Base-by-base conservation (phyloP, 2,329 filamentous ascomycete species). In the Fusarium mangiferae region DNA sequence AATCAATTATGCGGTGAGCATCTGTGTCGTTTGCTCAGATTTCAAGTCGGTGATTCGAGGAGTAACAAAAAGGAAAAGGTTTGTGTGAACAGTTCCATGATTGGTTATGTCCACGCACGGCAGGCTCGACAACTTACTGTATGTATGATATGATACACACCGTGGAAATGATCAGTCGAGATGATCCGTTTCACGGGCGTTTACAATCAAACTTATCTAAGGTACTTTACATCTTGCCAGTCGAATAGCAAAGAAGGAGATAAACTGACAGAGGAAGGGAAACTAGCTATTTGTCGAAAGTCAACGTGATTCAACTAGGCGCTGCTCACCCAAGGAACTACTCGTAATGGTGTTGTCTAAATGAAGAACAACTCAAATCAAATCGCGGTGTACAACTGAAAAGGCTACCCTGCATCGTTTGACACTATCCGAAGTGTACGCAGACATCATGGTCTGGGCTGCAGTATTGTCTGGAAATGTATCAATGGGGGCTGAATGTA, bases 381-480 rank as follows among this genome's bases (percentile, higher is more conserved):
- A 38, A 56, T 39, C 46, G 64, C 61, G 52, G 30, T 60, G 45
- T 45, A 59, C 58, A n/a, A 18, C 68, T 51, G 62, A 39, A 52
- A 52, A 70, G n/a, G 39, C 52, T 75, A 75, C 67, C 70, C 70
- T 75, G 67, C 67, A 66, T 60, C 48, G 49, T 39, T n/a, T 42
- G 26, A 41, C 35, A 24, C 48, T 45, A 33, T 28, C 28, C 22
- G 42, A 18, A n/a, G 20, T 58, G 35, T 45, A 46, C 22, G 11
- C 20, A 15, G 30, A 15, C n/a, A 26, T 13, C 22, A n/a, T 38
- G 24, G 26, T 33, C 26, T n/a, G 41, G 8, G 22, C 15, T 35
- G 38, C 46, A 54, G 45, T 7, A 42, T 24, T 26, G 14, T 49
- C 24, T 38, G 33, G 15, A 38, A n/a, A 30, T n/a, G 49, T 18